Conservation (phyloP, 139 green algal genomes). For the Chlorella sp. region DNA sequence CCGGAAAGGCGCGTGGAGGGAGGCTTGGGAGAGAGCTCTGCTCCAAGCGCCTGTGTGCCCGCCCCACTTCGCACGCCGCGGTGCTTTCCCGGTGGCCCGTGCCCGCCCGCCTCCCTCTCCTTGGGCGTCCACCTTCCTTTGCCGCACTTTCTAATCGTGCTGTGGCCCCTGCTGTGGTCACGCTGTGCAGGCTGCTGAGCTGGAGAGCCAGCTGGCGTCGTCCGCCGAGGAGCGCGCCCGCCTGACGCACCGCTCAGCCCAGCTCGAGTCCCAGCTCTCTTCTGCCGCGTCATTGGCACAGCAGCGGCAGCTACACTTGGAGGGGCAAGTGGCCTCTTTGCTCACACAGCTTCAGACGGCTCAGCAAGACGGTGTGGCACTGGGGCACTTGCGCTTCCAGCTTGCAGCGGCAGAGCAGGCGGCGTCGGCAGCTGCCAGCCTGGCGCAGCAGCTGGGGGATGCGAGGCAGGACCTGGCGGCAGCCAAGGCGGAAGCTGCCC, state of each 20-base stretch:
- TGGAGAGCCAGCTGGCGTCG: background rate
- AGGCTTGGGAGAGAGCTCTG: too few relatives aligned
- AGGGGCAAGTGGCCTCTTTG: background rate
- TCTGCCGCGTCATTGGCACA: background rate
- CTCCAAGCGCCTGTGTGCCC: too few relatives aligned
- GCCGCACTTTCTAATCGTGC: too few relatives aligned
- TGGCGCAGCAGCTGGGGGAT: background rate
- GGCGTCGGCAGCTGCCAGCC: background rate
- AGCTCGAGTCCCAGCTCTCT: conserved; percentile 13
- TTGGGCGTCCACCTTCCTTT: background rate
- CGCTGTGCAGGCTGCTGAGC: background rate
- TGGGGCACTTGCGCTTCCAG: background rate
- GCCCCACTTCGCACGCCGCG: too few relatives aligned
- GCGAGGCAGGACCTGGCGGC: background rate
- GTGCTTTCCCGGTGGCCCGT: too few relatives aligned
- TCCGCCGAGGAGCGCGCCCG: conserved; percentile 14
- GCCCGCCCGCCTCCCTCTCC: too few relatives aligned
- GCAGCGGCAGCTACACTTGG: background rate
- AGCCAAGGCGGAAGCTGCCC: background rate
- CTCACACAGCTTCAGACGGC: background rate
- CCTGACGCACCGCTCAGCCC: background rate
- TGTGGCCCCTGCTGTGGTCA: too few relatives aligned
- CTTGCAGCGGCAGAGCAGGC: background rate
- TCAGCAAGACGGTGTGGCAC: background rate
- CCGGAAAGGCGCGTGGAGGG: too few relatives aligned